phyloP scores from a whole-genome alignment of 169 alveolate genomes.

The Cryptosporidium viatorum region DNA sequence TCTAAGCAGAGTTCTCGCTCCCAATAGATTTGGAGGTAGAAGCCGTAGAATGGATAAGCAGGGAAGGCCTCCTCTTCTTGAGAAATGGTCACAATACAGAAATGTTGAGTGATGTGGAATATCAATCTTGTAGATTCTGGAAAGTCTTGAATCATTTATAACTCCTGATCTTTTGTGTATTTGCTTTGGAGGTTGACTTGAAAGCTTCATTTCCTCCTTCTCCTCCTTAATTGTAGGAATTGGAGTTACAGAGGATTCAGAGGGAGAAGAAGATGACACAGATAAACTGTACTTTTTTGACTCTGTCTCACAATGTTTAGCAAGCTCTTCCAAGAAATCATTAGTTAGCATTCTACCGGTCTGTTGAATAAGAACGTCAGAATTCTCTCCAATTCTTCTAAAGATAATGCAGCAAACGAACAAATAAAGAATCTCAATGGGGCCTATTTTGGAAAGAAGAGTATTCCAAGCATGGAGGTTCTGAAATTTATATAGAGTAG shows the following conservation, averaged over 20 bases:
- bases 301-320: background rate
- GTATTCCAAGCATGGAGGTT: conserved; percentile 25
- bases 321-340: conserved; percentile 52
- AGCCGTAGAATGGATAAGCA: conserved; percentile 44
- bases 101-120: conserved; percentile 23
- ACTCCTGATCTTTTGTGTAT: background rate
- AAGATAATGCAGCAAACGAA: conserved; percentile 38
- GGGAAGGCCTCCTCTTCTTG: conserved; percentile 65
- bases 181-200: background rate
- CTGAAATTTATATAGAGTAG: background rate
- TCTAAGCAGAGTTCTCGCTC: conserved; percentile 60
- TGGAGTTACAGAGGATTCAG: background rate
- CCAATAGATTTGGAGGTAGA: conserved; percentile 48
- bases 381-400: background rate
- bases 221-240: background rate
- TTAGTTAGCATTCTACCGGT: conserved; percentile 69
- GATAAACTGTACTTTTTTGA: background rate
- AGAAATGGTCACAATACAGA: conserved; percentile 48
- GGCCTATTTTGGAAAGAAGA: conserved; percentile 43
- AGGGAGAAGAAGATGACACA: background rate
- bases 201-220: background rate
- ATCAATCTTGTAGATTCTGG: conserved; percentile 23
- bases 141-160: background rate
- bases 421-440: conserved; percentile 14
- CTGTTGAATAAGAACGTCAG: conserved; percentile 22